Base-by-base conservation (phyloP, 345 rosid genomes). In the Eucalyptus tenuipes region DNA sequence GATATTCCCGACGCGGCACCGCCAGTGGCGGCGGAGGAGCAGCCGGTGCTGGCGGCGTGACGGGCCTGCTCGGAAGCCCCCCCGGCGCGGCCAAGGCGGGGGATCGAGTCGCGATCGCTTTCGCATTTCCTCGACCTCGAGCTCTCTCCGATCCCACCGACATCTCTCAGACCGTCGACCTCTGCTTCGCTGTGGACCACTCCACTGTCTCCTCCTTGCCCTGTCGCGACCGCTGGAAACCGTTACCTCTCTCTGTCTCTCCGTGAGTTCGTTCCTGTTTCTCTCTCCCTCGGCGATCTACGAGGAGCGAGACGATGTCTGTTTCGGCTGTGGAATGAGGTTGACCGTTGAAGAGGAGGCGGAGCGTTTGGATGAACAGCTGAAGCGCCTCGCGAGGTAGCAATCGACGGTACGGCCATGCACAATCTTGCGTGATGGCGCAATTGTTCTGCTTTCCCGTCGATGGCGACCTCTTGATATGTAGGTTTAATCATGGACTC, bases 1-100 rank as follows among this genome's bases (percentile, higher is more conserved):
- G 37, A n/a, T 14, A 7, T 29, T n/a, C 0, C 17, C 0, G 10
- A n/a, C 37, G 2, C 0, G 33, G 37, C 10, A 14, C 71, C 71
- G 37, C 5, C 33, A 0, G 31, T 0, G 66, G 31, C 31, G 66
- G 71, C 71, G 37, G 71, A 7, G 37, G 71, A 0, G 37, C 71
- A 2, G 71, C 71, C 3, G 37, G 10, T 29, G 37, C 14, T 64
- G 71, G 18, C 71, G 18, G 71, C 10, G 75, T n/a, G 0, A n/a
- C 75, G 37, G 0, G 18, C 71, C 37, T n/a, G 10, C 71, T 64
- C 71, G 5, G 37, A 64, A 61, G 71, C 17, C 8, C 4, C 37
- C 1, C 10, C 17, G 71, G 10, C 14, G 17, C 17, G 7, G 68
- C 68, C 68, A 27, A 27, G 68, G 31, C 68, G 31, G 68, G n/a